phyloP scores from a whole-genome alignment of 176 grass and related monocot species.

The Triticum aestivum region IWGSC_CS_RefSeq_v2.1 NC_057806.1:492405869-492406368 shows the following conservation, averaged over 20 bases:
- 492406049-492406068: slow-evolving; percentile 48
- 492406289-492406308: slow-evolving; percentile 4
- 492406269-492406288: slow-evolving; percentile 31
- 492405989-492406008: not conserved
- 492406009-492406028: not conserved
- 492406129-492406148: slow-evolving; percentile 26
- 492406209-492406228: slow-evolving; percentile 36
- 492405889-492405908: not conserved
- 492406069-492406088: slow-evolving; percentile 36
- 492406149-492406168: slow-evolving; percentile 46
- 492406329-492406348: not conserved
- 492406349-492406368: not conserved
- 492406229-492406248: not conserved
- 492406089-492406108: slow-evolving; percentile 42
- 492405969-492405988: not conserved
- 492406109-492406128: slow-evolving; percentile 39
- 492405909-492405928: slow-evolving; percentile 38
- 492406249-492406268: slow-evolving; percentile 38
- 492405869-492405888: not conserved
- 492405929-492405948: slow-evolving; percentile 29
- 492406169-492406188: slow-evolving; percentile 54
- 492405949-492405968: not conserved
- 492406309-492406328: not conserved
- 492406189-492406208: slow-evolving; percentile 24
- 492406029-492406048: not conserved